phyloP scores from a whole-genome alignment of 2,329 filamentous ascomycete species.

The Teratosphaeria zuluensis region DNA sequence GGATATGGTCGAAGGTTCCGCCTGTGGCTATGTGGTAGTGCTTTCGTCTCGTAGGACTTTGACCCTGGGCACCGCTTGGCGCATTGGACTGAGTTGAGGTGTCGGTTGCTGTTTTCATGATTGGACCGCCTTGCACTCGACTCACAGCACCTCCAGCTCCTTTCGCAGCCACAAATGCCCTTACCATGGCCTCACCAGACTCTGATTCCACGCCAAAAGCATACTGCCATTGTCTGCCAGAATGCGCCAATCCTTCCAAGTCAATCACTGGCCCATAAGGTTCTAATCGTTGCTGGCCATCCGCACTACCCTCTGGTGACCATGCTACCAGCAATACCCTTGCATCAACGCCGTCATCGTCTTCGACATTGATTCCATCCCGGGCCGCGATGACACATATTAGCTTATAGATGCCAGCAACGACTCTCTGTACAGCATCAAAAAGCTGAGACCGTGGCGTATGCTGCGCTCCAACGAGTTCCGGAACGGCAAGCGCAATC shows the following conservation, averaged over 20 bases:
- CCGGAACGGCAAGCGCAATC: slow-evolving; percentile 53
- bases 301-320: slow-evolving; percentile 20
- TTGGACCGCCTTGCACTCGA: slow-evolving; percentile 19
- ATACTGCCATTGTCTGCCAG: slow-evolving; percentile 49
- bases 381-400: slow-evolving; percentile 62
- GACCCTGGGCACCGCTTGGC: not conserved
- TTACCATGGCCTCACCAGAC: slow-evolving; percentile 50
- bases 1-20: slow-evolving; percentile 93
- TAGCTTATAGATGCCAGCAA: slow-evolving; percentile 71
- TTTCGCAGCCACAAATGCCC: slow-evolving; percentile 31
- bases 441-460: slow-evolving; percentile 51
- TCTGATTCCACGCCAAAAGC: slow-evolving; percentile 60
- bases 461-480: slow-evolving; percentile 45
- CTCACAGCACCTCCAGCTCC: slow-evolving; percentile 23
- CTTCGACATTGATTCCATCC: slow-evolving; percentile 52
- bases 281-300: slow-evolving; percentile 1
- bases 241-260: slow-evolving; percentile 38
- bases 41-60: not conserved
- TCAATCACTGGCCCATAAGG: slow-evolving; percentile 42
- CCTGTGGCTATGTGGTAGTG: slow-evolving; percentile 63
- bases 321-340: slow-evolving; percentile 66
- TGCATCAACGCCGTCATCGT: slow-evolving; percentile 63
- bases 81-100: not conserved
- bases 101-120: not conserved
- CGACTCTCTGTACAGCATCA: slow-evolving; percentile 57